These are phyloP conservation scores for Corchorus olitorius DNA, from an alignment of 345 rosid species.

Conservation along the genomic window DNA sequence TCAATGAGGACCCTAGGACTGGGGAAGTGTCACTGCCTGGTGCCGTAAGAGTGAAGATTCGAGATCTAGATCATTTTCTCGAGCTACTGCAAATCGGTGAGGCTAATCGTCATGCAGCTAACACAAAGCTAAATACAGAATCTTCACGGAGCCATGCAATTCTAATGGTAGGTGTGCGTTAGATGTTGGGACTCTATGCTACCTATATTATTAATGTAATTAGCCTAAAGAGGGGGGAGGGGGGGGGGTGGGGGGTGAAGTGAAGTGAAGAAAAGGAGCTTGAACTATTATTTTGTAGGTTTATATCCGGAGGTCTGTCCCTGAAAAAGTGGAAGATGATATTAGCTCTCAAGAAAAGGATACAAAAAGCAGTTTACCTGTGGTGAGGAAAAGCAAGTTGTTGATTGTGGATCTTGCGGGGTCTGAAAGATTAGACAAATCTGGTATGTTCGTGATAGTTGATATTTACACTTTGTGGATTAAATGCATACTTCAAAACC, in stretches of 20 bases:
- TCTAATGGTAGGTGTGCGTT: conserved; percentile 58
- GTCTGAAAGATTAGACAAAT: conserved; percentile 92
- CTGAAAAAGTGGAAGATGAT: conserved; percentile 47
- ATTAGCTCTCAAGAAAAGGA: conserved; percentile 28
- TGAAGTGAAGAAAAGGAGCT: not conserved
- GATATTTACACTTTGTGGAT: not conserved
- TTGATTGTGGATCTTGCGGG: conserved; percentile 97
- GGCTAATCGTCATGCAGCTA: conserved; percentile 84
- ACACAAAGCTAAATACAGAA: conserved; percentile 90
- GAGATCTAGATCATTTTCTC: conserved; percentile 64
- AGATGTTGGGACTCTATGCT: conserved; percentile 6
- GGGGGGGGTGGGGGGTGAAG: not conserved
- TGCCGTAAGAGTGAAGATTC: conserved; percentile 60
- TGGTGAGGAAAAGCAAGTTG: conserved; percentile 86
- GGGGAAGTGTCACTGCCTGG: conserved; percentile 87
- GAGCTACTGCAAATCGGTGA: conserved; percentile 84
- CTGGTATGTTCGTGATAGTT: conserved; percentile 49
- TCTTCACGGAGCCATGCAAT: conserved; percentile 98
- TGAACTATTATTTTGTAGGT: conserved; percentile 49
- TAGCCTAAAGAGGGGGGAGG: no score
- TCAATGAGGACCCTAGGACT: conserved; percentile 76
- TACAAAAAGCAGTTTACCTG: conserved; percentile 36
- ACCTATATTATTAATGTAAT: no score
- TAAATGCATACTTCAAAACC: not conserved
- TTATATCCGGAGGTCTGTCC: conserved; percentile 58